These are phyloP conservation scores for Sclerotinia glacialis DNA, from an alignment of 2,329 filamentous ascomycete genomes.

Conservation along the genomic window DNA sequence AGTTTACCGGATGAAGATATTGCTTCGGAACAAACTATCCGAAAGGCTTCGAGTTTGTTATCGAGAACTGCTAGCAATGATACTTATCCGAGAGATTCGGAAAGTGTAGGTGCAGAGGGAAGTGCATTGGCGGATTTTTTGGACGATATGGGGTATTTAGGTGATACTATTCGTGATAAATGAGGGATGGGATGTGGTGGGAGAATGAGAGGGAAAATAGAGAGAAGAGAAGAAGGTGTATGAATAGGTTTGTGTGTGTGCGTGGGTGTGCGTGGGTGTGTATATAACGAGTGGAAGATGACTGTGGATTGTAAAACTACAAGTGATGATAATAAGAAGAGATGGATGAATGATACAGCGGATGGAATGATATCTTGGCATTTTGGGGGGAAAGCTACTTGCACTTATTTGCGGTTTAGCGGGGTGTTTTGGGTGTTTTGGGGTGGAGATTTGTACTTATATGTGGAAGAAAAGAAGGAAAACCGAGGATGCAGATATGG, in stretches of 20 bases:
- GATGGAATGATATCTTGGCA: neutral
- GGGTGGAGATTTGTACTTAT: neutral
- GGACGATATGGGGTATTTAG: constrained; percentile 50
- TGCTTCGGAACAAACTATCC: constrained; percentile 28
- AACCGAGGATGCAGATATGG: too few relatives aligned
- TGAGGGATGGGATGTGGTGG: neutral
- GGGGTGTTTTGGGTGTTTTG: neutral
- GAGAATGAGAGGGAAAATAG: neutral
- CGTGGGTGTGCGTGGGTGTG: neutral
- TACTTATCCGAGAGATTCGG: constrained; percentile 23
- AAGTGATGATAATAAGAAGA: neutral
- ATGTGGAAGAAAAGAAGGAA: neutral
- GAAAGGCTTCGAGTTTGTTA: constrained; percentile 23
- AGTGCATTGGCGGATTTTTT: constrained; percentile 48
- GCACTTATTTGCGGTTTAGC: constrained; percentile 8
- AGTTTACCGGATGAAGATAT: constrained; percentile 31
- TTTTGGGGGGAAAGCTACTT: neutral
- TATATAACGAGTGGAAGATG: neutral
- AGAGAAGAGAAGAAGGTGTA: too few relatives aligned
- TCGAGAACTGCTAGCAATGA: constrained; percentile 19
- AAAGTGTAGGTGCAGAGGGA: neutral
- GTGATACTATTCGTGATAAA: constrained; percentile 42
- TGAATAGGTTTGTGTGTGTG: neutral
- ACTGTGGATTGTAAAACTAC: neutral
- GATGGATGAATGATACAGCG: neutral